phyloP scores from a whole-genome alignment of 2,329 filamentous ascomycete species.

The Coniella lustricola region DNA sequence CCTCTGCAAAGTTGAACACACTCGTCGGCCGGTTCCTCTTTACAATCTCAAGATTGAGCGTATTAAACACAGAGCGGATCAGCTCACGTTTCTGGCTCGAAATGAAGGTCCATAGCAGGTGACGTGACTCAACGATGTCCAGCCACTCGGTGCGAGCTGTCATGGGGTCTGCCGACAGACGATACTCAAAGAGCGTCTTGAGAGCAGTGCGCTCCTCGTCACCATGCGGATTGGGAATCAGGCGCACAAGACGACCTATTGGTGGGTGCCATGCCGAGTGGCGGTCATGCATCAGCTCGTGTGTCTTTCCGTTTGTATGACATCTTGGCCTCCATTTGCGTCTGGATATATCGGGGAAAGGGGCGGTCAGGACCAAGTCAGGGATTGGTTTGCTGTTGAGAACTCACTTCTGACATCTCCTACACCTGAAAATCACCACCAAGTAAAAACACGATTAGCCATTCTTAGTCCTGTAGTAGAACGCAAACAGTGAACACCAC shows the following conservation, averaged over 20 bases:
- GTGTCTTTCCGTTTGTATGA: too few species aligned
- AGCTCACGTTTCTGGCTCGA: constrained; percentile 68
- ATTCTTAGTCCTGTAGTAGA: constrained; percentile 8
- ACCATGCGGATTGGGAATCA: constrained; percentile 65
- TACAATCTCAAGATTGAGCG: constrained; percentile 69
- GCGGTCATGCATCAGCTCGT: not conserved
- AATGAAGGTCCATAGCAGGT: constrained; percentile 66
- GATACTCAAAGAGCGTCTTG: constrained; percentile 79
- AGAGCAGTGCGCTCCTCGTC: constrained; percentile 65
- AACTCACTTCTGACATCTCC: constrained; percentile 56
- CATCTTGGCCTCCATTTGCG: too few species aligned
- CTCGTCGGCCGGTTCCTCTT: constrained; percentile 67
- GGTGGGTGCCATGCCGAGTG: constrained; percentile 8
- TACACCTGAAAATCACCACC: constrained; percentile 28
- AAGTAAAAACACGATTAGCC: not conserved
- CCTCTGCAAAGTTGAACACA: constrained; percentile 70
- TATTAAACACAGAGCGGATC: constrained; percentile 69
- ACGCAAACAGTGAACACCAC: not conserved
- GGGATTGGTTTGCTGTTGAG: not conserved
- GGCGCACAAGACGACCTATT: constrained; percentile 70
- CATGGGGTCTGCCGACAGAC: constrained; percentile 56
- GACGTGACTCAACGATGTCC: constrained; percentile 77
- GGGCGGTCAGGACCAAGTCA: too few species aligned
- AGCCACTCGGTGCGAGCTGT: constrained; percentile 75
- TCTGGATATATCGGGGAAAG: too few species aligned